A percentile compares a stretch with the other conserved stretches of the same genome.
These are phyloP conservation scores for Entophlyctis helioformis DNA, from an alignment of 192 early-diverging fungal species.

Conservation along the genomic window DNA sequence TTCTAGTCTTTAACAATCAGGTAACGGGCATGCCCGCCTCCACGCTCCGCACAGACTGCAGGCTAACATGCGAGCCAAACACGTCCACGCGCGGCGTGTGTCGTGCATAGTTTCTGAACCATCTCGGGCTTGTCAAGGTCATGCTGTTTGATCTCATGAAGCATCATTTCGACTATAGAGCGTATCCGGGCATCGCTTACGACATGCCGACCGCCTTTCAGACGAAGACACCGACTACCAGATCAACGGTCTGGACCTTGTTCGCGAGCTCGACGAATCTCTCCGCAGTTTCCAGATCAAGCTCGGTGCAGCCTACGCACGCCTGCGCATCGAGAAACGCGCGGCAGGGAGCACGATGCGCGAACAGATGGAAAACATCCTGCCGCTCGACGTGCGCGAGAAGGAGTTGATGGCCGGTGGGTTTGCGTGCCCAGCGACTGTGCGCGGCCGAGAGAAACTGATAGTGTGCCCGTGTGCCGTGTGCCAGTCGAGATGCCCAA, in stretches of 20 bases:
- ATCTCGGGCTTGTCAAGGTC: constrained; percentile 34
- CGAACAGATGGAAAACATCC: constrained; percentile 38
- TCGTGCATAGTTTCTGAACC: constrained; percentile 35
- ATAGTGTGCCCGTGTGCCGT: not conserved
- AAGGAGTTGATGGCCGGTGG: constrained; percentile 37
- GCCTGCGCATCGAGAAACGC: constrained; percentile 31
- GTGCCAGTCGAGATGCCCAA: constrained; percentile 55
- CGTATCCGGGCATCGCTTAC: constrained; percentile 28
- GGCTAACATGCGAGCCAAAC: too few relatives aligned
- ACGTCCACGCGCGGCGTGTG: too few relatives aligned
- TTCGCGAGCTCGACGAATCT: constrained; percentile 22
- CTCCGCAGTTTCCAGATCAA: constrained; percentile 23
- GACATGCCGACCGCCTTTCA: constrained; percentile 3
- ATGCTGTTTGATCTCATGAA: constrained; percentile 44
- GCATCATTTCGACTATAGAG: constrained; percentile 32
- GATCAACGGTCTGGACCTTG: constrained; percentile 10
- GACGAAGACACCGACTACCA: constrained; percentile 1
- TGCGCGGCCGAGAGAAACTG: not conserved
- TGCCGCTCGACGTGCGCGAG: constrained; percentile 28
- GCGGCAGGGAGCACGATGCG: constrained; percentile 21
- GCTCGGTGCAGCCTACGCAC: constrained; percentile 37
- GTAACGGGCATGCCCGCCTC: too few relatives aligned
- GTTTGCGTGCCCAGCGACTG: not conserved
- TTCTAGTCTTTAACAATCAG: constrained; percentile 43
- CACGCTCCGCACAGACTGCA: too few relatives aligned